Evolutionary conservation across 257 asterid species (phyloP).

Genomic region (Paulownia fortunei): DNA sequence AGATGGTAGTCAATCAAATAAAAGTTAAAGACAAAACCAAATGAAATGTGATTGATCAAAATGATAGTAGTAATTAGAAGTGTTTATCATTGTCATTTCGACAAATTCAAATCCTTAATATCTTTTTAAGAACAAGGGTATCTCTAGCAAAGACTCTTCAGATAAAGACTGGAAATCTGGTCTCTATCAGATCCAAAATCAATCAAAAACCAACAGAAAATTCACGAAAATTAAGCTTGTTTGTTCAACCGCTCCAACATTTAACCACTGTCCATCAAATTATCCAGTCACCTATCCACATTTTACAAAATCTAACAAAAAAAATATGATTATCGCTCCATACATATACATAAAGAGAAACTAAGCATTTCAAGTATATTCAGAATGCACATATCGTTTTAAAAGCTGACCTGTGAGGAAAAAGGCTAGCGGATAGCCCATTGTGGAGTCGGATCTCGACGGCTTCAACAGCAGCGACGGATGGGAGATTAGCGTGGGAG

Average conservation of each 20-base stretch:
- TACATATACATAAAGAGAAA: constrained; percentile 9
- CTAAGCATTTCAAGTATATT: background rate
- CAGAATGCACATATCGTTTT: background rate
- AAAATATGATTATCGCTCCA: background rate
- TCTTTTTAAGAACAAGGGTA: background rate
- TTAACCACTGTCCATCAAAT: background rate
- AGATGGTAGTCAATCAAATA: background rate
- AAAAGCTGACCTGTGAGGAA: constrained; percentile 80
- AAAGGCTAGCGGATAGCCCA: constrained; percentile 73
- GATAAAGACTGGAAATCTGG: constrained; percentile 1
- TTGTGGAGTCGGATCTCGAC: constrained; percentile 94
- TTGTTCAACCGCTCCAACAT: background rate
- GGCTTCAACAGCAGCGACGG: constrained; percentile 83
- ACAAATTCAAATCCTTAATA: background rate
- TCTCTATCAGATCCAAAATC: constrained; percentile 27
- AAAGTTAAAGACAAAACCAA: background rate
- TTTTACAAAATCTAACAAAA: background rate
- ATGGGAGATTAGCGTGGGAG: constrained; percentile 81
- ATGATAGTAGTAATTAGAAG: background rate
- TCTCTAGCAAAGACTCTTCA: constrained; percentile 1
- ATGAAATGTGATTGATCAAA: background rate
- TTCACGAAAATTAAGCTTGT: background rate
- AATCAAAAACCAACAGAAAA: background rate
- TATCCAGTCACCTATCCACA: constrained; percentile 18
- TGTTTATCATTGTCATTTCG: background rate